Conservation (phyloP, 2,329 filamentous ascomycete species). For the Metarhizium humberi region DNA sequence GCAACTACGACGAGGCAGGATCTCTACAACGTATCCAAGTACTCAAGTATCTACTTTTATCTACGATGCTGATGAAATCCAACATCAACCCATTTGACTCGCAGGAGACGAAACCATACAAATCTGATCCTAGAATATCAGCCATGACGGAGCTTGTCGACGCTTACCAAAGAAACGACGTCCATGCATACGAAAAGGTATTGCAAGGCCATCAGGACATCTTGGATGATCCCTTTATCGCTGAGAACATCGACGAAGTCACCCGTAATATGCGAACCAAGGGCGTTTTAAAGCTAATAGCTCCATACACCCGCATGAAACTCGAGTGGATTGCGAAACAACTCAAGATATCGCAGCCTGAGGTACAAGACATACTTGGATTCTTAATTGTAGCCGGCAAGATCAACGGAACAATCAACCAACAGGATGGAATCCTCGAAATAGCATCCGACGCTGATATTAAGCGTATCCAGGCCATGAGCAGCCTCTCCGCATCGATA, state of each 20-base stretch:
- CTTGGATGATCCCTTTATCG: conserved; percentile 87
- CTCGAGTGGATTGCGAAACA: conserved; percentile 79
- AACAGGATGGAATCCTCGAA: conserved; percentile 74
- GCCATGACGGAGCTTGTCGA: conserved; percentile 97
- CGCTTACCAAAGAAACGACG: conserved; percentile 91
- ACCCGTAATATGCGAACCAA: conserved; percentile 97
- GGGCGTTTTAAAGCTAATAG: conserved; percentile 84
- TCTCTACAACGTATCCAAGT: conserved; percentile 95
- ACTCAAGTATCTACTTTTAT: conserved; percentile 90
- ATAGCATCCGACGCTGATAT: conserved; percentile 67
- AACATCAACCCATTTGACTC: conserved; percentile 98
- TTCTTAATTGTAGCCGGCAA: conserved; percentile 88
- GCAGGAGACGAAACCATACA: conserved; percentile 97
- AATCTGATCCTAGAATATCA: conserved; percentile 85
- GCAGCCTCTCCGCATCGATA: conserved; percentile 63
- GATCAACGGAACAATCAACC: conserved; percentile 80
- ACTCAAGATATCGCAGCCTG: conserved; percentile 73
- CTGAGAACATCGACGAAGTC: conserved; percentile 98
- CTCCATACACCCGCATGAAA: conserved; percentile 89
- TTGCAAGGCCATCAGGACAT: conserved; percentile 83
- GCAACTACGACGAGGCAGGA: conserved; percentile 96
- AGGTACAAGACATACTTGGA: conserved; percentile 92
- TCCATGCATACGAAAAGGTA: conserved; percentile 82
- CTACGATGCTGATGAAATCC: conserved; percentile 97
- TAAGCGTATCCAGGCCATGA: conserved; percentile 64